These are phyloP conservation scores for Arthrocladium fulminans DNA, from an alignment of 2,329 filamentous ascomycete genomes.

Conservation along the genomic window DNA sequence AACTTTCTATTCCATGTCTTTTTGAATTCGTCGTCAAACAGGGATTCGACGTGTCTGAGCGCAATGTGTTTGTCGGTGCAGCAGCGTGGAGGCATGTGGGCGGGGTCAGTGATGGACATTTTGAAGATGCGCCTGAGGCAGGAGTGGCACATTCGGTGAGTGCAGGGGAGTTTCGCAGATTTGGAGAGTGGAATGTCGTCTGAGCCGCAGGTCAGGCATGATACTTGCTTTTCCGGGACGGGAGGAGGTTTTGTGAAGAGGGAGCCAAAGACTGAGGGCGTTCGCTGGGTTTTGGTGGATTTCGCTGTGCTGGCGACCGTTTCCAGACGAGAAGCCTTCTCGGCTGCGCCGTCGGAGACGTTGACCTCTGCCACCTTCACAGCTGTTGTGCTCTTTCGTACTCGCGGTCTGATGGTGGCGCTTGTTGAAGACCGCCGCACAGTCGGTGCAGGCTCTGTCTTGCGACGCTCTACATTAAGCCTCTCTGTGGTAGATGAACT, in stretches of 20 bases:
- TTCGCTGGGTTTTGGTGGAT: conserved; percentile 6
- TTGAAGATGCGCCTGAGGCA: conserved; percentile 69
- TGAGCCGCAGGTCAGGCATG: conserved; percentile 63
- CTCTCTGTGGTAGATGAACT: conserved; percentile 9
- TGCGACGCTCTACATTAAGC: conserved; percentile 16
- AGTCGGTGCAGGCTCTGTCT: conserved; percentile 12
- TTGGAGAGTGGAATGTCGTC: conserved; percentile 57
- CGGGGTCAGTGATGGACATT: conserved; percentile 65
- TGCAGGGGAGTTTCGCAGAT: conserved; percentile 64
- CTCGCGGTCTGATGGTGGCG: conserved; percentile 4
- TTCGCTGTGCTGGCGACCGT: neutral
- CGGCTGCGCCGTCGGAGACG: conserved; percentile 8
- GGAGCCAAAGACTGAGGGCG: conserved; percentile 10
- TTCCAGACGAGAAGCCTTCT: conserved; percentile 1
- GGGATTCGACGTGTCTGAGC: conserved; percentile 62
- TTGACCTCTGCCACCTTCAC: conserved; percentile 9
- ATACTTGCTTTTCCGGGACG: conserved; percentile 42
- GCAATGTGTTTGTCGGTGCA: conserved; percentile 67
- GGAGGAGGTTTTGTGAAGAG: conserved; percentile 13
- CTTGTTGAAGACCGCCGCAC: conserved; percentile 3
- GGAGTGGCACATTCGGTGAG: conserved; percentile 69
- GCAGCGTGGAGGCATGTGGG: conserved; percentile 77
- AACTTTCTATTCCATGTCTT: conserved; percentile 72
- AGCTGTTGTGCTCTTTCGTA: conserved; percentile 16
- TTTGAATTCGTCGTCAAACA: conserved; percentile 69